Conservation (phyloP, 2,329 filamentous ascomycete species). For the Whalleya microplaca region DNA sequence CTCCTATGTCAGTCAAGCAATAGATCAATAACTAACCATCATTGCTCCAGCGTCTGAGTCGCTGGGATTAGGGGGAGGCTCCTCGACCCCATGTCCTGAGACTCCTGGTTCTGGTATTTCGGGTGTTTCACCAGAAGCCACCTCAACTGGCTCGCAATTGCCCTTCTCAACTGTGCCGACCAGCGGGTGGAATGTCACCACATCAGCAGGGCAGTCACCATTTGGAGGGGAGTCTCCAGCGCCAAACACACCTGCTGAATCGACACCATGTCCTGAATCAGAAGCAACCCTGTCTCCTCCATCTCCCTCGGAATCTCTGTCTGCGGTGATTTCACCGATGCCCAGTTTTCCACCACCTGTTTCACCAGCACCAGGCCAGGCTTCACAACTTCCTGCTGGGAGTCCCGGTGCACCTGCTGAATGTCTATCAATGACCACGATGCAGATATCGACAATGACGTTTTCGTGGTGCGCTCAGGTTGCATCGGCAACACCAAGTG, state of each 20-base stretch:
- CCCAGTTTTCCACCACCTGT: constrained; percentile 30
- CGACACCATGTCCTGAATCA: constrained; percentile 11
- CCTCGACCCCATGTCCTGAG: constrained; percentile 25
- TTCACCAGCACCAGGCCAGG: constrained; percentile 16
- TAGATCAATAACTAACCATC: constrained; percentile 4
- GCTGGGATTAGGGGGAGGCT: constrained; percentile 3
- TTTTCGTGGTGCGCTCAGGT: constrained; percentile 37
- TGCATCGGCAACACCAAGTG: constrained; percentile 13
- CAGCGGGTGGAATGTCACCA: constrained; percentile 38
- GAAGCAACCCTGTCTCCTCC: neutral
- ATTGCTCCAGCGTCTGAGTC: constrained; percentile 9
- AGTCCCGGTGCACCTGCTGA: constrained; percentile 7
- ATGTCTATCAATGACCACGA: constrained; percentile 34
- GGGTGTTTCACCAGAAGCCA: constrained; percentile 17
- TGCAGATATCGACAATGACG: constrained; percentile 33
- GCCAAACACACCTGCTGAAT: constrained; percentile 11
- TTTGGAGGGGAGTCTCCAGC: constrained; percentile 10
- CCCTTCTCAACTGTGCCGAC: constrained; percentile 34
- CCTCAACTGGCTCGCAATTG: constrained; percentile 21
- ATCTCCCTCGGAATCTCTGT: constrained; percentile 1
- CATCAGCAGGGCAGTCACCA: constrained; percentile 21
- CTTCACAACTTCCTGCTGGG: constrained; percentile 14
- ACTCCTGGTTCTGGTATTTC: constrained; percentile 20
- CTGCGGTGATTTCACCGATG: constrained; percentile 16
- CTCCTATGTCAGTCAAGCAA: neutral